These are phyloP conservation scores for Ascochyta koolunga DNA, from an alignment of 2,329 filamentous ascomycete genomes.

Conservation along the genomic window DNA sequence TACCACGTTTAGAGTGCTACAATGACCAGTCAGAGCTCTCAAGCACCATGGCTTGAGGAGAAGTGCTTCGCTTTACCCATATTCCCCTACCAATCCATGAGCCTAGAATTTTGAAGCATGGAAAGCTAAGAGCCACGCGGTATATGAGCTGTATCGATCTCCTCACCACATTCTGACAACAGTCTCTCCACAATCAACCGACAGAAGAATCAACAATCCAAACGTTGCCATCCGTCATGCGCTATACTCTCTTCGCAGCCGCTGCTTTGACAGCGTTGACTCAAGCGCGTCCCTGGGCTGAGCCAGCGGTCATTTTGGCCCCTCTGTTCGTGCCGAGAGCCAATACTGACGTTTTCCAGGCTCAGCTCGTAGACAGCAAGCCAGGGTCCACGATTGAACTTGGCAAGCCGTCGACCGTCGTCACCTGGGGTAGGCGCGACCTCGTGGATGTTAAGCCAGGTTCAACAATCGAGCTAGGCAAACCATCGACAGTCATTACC, in stretches of 20 bases:
- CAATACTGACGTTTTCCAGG: neutral
- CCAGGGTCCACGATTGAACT: constrained; percentile 18
- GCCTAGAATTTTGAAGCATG: neutral
- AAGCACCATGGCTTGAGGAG: neutral
- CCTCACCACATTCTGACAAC: neutral
- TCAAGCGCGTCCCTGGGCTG: neutral
- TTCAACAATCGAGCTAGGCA: constrained; percentile 20
- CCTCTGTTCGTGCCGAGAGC: too few relatives aligned
- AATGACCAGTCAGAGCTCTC: neutral
- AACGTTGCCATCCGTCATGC: neutral
- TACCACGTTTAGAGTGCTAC: neutral
- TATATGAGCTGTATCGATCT: neutral
- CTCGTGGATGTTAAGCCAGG: neutral
- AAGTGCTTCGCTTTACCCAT: neutral
- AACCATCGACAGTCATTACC: constrained; percentile 22
- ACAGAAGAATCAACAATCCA: neutral
- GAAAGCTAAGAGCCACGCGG: neutral
- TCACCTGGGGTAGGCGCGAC: constrained; percentile 23
- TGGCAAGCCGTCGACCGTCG: constrained; percentile 21
- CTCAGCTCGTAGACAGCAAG: neutral
- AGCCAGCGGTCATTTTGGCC: neutral
- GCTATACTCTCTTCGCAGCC: neutral
- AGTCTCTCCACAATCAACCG: neutral
- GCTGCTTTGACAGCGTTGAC: neutral
- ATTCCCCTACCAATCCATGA: neutral